Evolutionary conservation across 345 rosid genomes (phyloP), one percentile per base, ranked within the genome.

Genomic region (Angophora floribunda): DNA sequence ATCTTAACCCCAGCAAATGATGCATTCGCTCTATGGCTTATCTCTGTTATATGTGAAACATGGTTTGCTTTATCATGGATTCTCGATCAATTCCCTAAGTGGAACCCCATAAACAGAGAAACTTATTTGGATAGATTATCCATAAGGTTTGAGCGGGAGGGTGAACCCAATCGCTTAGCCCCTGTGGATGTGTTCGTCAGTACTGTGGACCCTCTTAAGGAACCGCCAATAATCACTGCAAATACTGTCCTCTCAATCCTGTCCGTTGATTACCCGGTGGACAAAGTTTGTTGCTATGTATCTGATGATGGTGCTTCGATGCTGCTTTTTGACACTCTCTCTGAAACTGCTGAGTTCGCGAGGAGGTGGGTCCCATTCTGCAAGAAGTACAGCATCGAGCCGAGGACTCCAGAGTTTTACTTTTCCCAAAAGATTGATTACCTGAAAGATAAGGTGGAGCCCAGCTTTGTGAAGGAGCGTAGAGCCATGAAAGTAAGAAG

Each of bases 61-160:
- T 98, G 99, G 99, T 98, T 96, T 85, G 99, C 97, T 2, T 90
- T 96, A 78, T 98, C 99, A 52, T 98, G 99, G 99, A 98, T 98
- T 22, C 99, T 98, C 5, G 99, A 98, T 32, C 99, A 98, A 94
- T 98, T 98, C 90, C 99, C 99, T 9, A 98, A 98, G 94, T 98
- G 99, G 99, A 91, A 91, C 80, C 99, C 99, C 1, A 96, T 98
- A 41, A 96, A 93, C 50, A 95, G 99, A 4, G 98, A 98, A 90
- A 96, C 99, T 32, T 98, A 98, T 88, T 93, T 98, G 55, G 99
- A 96, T 87, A 95, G 99, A 88, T 95, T 98, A 67, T 94, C 99
- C 12, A 51, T 95, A 92, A 94, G 98, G 91, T 98, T 93, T 52
- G 99, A 98, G 91, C 89, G 96, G 8, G 99, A 96, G 85, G 98